Base-by-base conservation (phyloP, 75 land plant genomes). In the Pinus taeda region DNA sequence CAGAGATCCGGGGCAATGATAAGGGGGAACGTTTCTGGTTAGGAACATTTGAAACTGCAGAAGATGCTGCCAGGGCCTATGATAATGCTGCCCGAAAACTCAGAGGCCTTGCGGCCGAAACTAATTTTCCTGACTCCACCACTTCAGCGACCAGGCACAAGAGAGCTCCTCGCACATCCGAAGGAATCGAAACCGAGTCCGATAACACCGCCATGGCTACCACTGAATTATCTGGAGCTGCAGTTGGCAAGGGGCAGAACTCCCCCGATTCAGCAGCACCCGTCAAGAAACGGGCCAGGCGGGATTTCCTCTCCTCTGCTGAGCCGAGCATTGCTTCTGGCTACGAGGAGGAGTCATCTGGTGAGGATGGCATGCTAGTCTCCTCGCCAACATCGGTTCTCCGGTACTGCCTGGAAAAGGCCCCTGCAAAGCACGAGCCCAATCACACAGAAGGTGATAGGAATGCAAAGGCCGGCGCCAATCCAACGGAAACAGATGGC, bases 21-120 rank as follows among this genome's bases (percentile, higher is more conserved):
- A 60, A 22, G 39, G 6, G 77, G 6, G 74, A 63, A 0, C 49
- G 71, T 2, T 20, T 67, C 21, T 76, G 77, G 77, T 18, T 76
- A 45, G 77, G 77, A 4, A 76, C 77, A 3, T 76, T 17, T 2
- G 77, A 76, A 3, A 76, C 77, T 2, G 77, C 61, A 3, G 75
- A 59, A 11, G 77, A 76, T 12, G 77, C 75, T 17, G 77, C 77
- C 65, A 62, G 15, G 42, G 77, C 77, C 4, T 76, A 76, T 17
- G 77, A 76, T 33, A 11, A 7, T 0, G 77, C 77, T 7, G 77
- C 77, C 7, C 61, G 71, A 18, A 13, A 76, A 36, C 61, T 76
- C 11, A 26, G 74, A 20, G 77, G 77, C 0, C 37, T 29, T 6
- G 77, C 64, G 2, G 77, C 77, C 1, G 37, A 1, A n/a, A 76